Evolutionary conservation across 306 rosid species (phyloP).

Genomic region (Rosa multiflora): DNA sequence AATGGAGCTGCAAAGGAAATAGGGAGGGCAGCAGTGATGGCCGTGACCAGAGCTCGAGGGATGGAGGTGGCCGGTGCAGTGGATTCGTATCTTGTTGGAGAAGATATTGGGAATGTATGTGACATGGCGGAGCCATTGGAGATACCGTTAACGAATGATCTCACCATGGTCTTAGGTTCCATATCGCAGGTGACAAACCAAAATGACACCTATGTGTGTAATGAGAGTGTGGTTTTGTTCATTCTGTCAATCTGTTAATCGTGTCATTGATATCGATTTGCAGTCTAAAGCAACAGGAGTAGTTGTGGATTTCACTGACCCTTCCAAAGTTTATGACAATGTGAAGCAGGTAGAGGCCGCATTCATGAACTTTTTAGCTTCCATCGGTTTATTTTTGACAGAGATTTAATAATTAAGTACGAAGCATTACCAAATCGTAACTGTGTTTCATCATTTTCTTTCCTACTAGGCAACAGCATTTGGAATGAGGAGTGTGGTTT

Average conservation of each 20-base stretch:
- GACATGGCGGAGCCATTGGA: conserved; percentile 89
- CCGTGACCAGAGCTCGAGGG: conserved; percentile 73
- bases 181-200: conserved; percentile 71
- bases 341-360: conserved; percentile 72
- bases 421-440: conserved; percentile 1
- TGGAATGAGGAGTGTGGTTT: conserved; percentile 86
- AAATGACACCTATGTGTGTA: conserved; percentile 7
- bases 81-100: conserved; percentile 46
- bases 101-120: conserved; percentile 63
- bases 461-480: conserved; percentile 76
- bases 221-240: not conserved
- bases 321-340: conserved; percentile 84
- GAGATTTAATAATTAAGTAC: not conserved
- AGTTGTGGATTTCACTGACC: conserved; percentile 84
- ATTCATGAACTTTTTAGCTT: not conserved
- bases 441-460: not conserved
- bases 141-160: conserved; percentile 81
- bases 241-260: not conserved
- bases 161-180: conserved; percentile 91
- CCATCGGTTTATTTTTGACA: not conserved
- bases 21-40: conserved; percentile 84
- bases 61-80: conserved; percentile 66
- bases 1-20: conserved; percentile 96
- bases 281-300: conserved; percentile 77
- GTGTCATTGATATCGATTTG: not conserved